Percentiles rank a stretch among this genome's conserved stretches.
These are phyloP conservation scores for Nigrospora osmanthi DNA, from an alignment of 2,329 filamentous ascomycete genomes.

Conservation along the genomic window DNA sequence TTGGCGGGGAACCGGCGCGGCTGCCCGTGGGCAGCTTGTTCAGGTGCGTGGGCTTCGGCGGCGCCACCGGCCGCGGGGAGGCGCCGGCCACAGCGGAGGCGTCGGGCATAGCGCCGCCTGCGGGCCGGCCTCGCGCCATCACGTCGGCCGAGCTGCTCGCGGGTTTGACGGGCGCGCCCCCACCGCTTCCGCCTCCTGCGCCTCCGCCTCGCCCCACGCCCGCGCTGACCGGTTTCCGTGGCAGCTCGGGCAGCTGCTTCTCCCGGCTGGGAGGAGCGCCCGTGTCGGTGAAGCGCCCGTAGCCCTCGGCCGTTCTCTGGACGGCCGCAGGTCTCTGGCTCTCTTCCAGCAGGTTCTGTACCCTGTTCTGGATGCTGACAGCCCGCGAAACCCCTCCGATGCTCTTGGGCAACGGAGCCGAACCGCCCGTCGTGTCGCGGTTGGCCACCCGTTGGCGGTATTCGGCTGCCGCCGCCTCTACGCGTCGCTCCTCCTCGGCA, in stretches of 20 bases:
- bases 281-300: conserved; percentile 73
- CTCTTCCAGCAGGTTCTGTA: conserved; percentile 78
- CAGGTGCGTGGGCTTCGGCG: conserved; percentile 55
- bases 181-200: conserved; percentile 5
- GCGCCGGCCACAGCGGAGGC: conserved; percentile 20
- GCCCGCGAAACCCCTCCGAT: conserved; percentile 58
- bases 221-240: conserved; percentile 41
- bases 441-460: conserved; percentile 70
- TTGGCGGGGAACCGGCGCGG: conserved; percentile 36
- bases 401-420: conserved; percentile 39
- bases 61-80: conserved; percentile 45
- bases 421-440: conserved; percentile 35
- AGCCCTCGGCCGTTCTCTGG: conserved; percentile 74
- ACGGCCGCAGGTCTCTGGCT: conserved; percentile 54
- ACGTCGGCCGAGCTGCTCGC: conserved; percentile 4
- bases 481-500: conserved; percentile 81
- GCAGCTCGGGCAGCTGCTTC: conserved; percentile 34
- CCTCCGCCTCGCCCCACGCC: conserved; percentile 5
- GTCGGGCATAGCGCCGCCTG: conserved; percentile 7
- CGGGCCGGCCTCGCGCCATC: conserved; percentile 1
- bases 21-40: conserved; percentile 43
- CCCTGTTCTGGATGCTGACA: conserved; percentile 83
- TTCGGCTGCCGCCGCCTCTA: conserved; percentile 81
- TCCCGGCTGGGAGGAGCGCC: conserved; percentile 28
- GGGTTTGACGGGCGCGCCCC: conserved; percentile 11